Base-by-base conservation (phyloP, 805 yeast species). In the Hanseniaspora pseudoguilliermondii region DNA sequence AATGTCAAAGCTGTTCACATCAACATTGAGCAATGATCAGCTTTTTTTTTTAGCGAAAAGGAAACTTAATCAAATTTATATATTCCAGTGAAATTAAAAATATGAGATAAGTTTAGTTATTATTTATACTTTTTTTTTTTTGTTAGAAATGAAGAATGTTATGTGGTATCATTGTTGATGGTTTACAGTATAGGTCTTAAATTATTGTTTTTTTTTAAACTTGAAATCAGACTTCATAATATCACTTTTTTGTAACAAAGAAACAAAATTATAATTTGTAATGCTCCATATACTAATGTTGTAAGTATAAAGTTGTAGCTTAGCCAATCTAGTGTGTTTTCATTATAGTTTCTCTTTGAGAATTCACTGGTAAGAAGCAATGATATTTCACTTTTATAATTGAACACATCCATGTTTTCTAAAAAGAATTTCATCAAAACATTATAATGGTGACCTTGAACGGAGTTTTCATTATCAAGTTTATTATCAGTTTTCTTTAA, bases 1-100 rank as follows among this genome's bases (percentile, higher is more conserved):
- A 79, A 78, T 61, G 81, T 81, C 56, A 82, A 81, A 67, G 82
- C 86, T 35, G 75, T 82, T 57, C 86, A 84, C 62, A 82, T 89
- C 59, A 86, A 85, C 71, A 66, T 84, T 61, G 76, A 74, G 5
- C 66, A 65, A 59, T 59, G 40, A 46, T 11, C 4, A 21, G 13
- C 10, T n/a, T 38, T 13, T 11, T 34, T 15, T 15, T 35, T 23
- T 23, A 23, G 25, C 5, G 25, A 23, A 6, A n/a, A n/a, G 21
- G 15, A n/a, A 16, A n/a, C 2, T 36, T 36, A 15, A 16, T 7
- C 8, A 18, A 8, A 5, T 39, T 18, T 39, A 39, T 39, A 39
- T 39, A 39, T 39, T 39, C 10, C 25, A 32, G 7, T 15, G 11
- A 7, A 8, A 29, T 5, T 35, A 13, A 36, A 36, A 36, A 36